Evolutionary conservation across 331 rosid species (phyloP).

Genomic region (Dryas integrifolia): DNA sequence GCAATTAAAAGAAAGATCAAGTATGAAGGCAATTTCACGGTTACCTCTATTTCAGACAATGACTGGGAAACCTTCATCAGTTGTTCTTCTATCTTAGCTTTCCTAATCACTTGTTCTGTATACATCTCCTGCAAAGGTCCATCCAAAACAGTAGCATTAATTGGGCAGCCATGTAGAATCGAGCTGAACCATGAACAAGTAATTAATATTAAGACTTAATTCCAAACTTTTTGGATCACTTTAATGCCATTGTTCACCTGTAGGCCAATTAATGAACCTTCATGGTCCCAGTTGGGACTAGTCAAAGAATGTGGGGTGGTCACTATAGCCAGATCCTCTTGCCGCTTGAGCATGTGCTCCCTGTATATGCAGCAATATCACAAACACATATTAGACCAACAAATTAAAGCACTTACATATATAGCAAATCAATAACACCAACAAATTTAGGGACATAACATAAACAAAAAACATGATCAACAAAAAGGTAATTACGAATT

Average conservation of each 20-base stretch:
- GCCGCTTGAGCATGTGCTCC: slow-evolving; percentile 38
- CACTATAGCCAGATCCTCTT: slow-evolving; percentile 37
- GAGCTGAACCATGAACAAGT: neutral
- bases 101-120: slow-evolving; percentile 39
- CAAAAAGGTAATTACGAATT: neutral
- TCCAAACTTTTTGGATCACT: neutral
- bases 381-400: neutral
- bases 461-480: no score
- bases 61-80: slow-evolving; percentile 46
- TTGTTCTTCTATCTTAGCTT: slow-evolving; percentile 58
- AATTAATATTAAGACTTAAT: neutral
- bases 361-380: slow-evolving; percentile 20
- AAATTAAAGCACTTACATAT: neutral
- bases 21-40: no score
- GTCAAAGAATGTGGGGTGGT: slow-evolving; percentile 38
- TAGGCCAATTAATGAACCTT: slow-evolving; percentile 30
- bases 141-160: neutral
- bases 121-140: slow-evolving; percentile 47
- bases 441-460: neutral
- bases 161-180: neutral
- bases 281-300: slow-evolving; percentile 33
- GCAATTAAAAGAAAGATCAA: neutral
- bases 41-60: slow-evolving; percentile 63
- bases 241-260: slow-evolving; percentile 49
- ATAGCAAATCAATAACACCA: neutral